Evolutionary conservation across 2,329 filamentous ascomycete species (phyloP), one percentile per base, ranked within the genome.

Genomic region (Blumeria hordei): DNA sequence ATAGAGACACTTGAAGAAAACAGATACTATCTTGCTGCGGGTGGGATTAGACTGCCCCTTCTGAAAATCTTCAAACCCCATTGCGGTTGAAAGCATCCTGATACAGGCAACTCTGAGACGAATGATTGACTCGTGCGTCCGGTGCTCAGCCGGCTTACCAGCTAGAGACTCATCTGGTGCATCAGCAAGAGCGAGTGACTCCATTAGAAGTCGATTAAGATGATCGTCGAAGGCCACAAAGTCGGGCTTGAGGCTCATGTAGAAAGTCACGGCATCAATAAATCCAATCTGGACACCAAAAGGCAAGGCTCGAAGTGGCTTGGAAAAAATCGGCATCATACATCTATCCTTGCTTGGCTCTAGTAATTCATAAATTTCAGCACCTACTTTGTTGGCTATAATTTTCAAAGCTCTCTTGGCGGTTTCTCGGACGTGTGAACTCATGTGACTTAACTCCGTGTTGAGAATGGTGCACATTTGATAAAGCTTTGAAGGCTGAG

Each of bases 1-100:
- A 67, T 98, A 98, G 0, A 98, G 73, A 39, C 86, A 93, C 65
- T 95, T 96, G 75, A 99, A 99, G 70, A 98, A 98, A 1, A 96
- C 88, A 0, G 85, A 81, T 16, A 98, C 88, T 51, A 96, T 94
- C 64, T 78, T 80, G 1, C 71, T 74, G 54, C 81, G 72, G 0
- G 77, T 81, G 0, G 76, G 70, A 59, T 84, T 83, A 51, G 79
- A 80, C 39, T 80, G 76, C 1, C 77, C 80, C 55, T 85, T 87
- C 57, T 82, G 82, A 65, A 95, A 96, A 36, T 95, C 90, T 5
- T 90, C 85, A 64, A 94, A 92, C 45, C 81, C 78, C 77, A 96
- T 94, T 0, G 92, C 92, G 57, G 87, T 93, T 53, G 88, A 94
- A 39, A 99, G 71, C 41, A 98, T 80, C 58, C 83, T 87, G 63